Conservation (phyloP, 1,284 basidiomycete genomes). For the Caloboletus firmus region DNA sequence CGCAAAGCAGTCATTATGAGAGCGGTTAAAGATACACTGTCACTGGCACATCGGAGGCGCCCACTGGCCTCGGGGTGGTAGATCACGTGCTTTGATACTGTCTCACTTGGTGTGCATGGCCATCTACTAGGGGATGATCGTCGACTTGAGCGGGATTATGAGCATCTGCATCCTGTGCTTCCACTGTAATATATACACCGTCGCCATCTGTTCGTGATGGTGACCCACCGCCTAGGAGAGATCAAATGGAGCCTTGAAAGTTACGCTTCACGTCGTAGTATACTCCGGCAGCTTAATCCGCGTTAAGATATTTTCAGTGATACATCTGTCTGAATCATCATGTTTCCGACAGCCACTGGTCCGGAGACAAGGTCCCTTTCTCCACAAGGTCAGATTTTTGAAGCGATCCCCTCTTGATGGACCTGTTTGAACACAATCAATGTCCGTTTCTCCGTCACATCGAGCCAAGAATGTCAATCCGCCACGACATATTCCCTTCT, state of each 20-base stretch:
- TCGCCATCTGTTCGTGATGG: too few relatives aligned
- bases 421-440: neutral
- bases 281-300: neutral
- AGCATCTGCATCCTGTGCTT: too few relatives aligned
- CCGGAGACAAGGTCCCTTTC: neutral
- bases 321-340: neutral
- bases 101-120: too few relatives aligned
- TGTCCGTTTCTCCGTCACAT: neutral
- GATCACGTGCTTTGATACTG: slow-evolving; percentile 19
- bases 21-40: neutral
- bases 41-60: too few relatives aligned
- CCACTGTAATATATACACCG: neutral
- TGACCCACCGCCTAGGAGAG: neutral
- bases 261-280: neutral
- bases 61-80: neutral
- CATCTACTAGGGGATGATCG: too few relatives aligned
- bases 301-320: neutral
- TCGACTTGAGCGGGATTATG: neutral
- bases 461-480: neutral
- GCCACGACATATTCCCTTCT: neutral
- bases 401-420: slow-evolving; percentile 5
- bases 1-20: slow-evolving; percentile 57
- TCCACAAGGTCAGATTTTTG: neutral
- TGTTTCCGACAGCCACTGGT: neutral
- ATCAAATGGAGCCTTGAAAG: neutral